These are phyloP conservation scores for Pichia sp. DNA, from an alignment of 1,139 yeast genomes.

Conservation along the genomic window DNA sequence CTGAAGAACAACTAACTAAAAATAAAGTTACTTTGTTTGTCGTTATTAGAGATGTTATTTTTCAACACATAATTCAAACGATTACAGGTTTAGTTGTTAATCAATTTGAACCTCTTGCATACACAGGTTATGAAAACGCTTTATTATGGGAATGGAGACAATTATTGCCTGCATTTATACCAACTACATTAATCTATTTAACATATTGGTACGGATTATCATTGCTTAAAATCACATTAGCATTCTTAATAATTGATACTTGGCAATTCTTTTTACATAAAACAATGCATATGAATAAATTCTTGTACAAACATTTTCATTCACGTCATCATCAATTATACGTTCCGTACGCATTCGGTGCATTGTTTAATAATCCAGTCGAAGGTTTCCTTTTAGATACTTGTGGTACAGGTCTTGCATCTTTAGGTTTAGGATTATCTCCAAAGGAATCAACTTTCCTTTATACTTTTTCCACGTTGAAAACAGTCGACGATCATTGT, in stretches of 20 bases:
- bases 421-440: slow-evolving; percentile 53
- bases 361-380: slow-evolving; percentile 85
- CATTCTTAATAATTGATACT: slow-evolving; percentile 74
- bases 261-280: slow-evolving; percentile 95
- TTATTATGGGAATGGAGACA: slow-evolving; percentile 63
- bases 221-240: slow-evolving; percentile 46
- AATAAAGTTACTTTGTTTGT: slow-evolving; percentile 67
- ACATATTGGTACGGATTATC: slow-evolving; percentile 57
- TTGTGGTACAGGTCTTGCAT: slow-evolving; percentile 82
- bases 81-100: slow-evolving; percentile 54
- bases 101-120: slow-evolving; percentile 54
- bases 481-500: slow-evolving; percentile 97
- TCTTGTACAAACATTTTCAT: slow-evolving; percentile 73
- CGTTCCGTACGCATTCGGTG: slow-evolving; percentile 96
- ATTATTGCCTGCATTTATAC: slow-evolving; percentile 40
- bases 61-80: slow-evolving; percentile 82
- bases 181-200: slow-evolving; percentile 42
- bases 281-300: slow-evolving; percentile 76
- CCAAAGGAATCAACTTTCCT: slow-evolving; percentile 72
- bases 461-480: slow-evolving; percentile 83
- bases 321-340: slow-evolving; percentile 91
- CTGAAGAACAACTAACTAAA: slow-evolving; percentile 70
- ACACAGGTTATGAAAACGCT: slow-evolving; percentile 67
- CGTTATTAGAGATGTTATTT: slow-evolving; percentile 72
- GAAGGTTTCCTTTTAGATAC: slow-evolving; percentile 94